Base-by-base conservation (phyloP, 306 rosid species). In the Acacia crassicarpa region DNA sequence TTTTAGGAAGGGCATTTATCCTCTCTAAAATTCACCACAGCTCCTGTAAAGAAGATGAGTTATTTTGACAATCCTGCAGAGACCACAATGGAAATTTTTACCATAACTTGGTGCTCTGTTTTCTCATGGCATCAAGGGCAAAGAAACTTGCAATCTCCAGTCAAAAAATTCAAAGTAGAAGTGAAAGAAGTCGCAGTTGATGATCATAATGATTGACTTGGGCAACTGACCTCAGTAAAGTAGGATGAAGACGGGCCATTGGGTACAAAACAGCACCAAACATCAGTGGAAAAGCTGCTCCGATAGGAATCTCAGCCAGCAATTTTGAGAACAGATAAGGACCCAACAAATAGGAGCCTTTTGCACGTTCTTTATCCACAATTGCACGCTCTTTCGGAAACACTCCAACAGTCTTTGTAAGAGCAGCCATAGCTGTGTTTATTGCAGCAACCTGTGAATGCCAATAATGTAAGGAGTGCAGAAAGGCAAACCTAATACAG, bases 341-440 rank as follows among this genome's bases (percentile, higher is more conserved):
- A 68, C 99, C 98, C 76, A 93, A 88, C 33, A 89, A 83, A 86
- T 92, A 95, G 82, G 98, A 95, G 77, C 93, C 99, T 81, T 93
- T 92, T 73, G 91, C 90, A 30, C 91, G 94, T 87, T 95, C 99
- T 90, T 98, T 93, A 54, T 92, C 95, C 35, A 95, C 99, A 80
- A 95, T 95, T 46, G 97, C 89, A 66, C 96, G 91, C 80, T 95
- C 98, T 90, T 91, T 95, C 1, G 99, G 97, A 84, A 95, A 95
- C 72, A 93, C 98, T 30, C 99, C 96, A 6, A 89, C 91, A n/a
- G 98, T 95, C 89, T 95, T 95, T 67, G 99, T 95, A 80, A 95
- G 98, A 86, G 99, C 99, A 78, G 98, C 98, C 99, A 95, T 95
- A 72, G 99, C 99, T 19, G 99, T 95, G 90, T 95, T 95, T 87